Percentiles rank a stretch among this genome's conserved stretches.
These are phyloP conservation scores for Fusarium setosum DNA, from an alignment of 2,329 filamentous ascomycete genomes.

Conservation along the genomic window DNA sequence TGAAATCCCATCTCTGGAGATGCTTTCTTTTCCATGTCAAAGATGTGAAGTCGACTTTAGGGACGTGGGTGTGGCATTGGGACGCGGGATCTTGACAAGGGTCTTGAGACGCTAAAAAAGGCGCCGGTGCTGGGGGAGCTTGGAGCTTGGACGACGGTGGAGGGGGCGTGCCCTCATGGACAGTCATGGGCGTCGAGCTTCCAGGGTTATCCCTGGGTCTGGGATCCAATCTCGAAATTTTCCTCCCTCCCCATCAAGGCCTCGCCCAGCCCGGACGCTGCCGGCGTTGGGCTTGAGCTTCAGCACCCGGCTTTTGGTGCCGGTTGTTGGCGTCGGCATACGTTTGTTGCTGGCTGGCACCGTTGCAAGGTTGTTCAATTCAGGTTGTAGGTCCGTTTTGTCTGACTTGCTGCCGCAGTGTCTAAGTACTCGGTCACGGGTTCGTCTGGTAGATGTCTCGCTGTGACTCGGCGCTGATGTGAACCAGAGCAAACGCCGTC, in stretches of 20 bases:
- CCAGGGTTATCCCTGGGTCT: slow-evolving; percentile 40
- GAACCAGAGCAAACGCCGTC: slow-evolving; percentile 9
- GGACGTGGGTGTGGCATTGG: slow-evolving; percentile 45
- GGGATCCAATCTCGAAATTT: slow-evolving; percentile 43
- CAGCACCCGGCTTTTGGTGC: slow-evolving; percentile 38
- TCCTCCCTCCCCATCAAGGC: slow-evolving; percentile 37
- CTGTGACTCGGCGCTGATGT: slow-evolving; percentile 11
- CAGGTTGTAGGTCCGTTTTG: slow-evolving; percentile 13
- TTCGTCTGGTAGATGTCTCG: slow-evolving; percentile 18
- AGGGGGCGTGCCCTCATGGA: slow-evolving; percentile 36
- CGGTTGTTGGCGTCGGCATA: slow-evolving; percentile 37
- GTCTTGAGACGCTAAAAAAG: slow-evolving; percentile 42
- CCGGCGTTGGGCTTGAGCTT: slow-evolving; percentile 41
- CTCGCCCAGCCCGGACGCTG: slow-evolving; percentile 40
- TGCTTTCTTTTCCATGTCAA: slow-evolving; percentile 29
- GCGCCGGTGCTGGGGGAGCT: slow-evolving; percentile 40
- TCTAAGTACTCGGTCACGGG: neutral
- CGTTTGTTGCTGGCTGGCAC: slow-evolving; percentile 11
- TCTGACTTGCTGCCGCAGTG: neutral
- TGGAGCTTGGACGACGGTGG: slow-evolving; percentile 34
- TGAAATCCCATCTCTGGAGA: slow-evolving; percentile 20
- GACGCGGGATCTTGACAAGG: slow-evolving; percentile 45
- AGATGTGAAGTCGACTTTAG: slow-evolving; percentile 43
- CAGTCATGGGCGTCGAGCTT: slow-evolving; percentile 20
- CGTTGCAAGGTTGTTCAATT: slow-evolving; percentile 10